Base-by-base conservation (phyloP, 768 basidiomycete species). In the Hericium alpestre region DNA sequence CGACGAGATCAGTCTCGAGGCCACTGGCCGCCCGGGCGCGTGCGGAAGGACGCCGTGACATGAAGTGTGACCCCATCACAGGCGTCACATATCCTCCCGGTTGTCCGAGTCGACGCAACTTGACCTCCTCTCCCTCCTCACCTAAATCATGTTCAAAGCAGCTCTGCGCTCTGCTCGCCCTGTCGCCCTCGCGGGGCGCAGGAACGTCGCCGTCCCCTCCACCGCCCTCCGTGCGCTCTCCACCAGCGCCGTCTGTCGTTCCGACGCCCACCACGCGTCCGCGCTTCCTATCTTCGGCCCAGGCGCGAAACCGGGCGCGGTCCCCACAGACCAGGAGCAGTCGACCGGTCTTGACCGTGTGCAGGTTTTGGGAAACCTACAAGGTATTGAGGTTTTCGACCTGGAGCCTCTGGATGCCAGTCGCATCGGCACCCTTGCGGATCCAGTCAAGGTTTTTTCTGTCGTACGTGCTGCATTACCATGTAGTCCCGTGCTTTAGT, bases 321-420 rank as follows among this genome's bases (percentile, higher is more conserved):
- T 92, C 61, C 85, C 93, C 54, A 88, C 87, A 58, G 90, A 92
- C 72, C 77, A 85, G 61, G 81, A 89, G 61, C 95, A 99, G 73
- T 83, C 94, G 15, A 99, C 95, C 64, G 95, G 95, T 82, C 77
- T 97, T 56, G 94, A 97, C 72, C 91, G 95, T 72, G 83, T 96
- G 67, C 91, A 99, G 73, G 75, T 96, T 51, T 74, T 97, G 54
- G 93, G 88, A 66, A 86, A 92, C 60, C 74, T 93, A 66, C 83
- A 92, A 71, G 94, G 93, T 55, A 73, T 93, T 54, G 85, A 90
- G 47, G 81, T 93, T 53, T 99, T 99, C 74, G 93, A 97, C 70
- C 79, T 86, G 67, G 79, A 82, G 58, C 88, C 93, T 38, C 78
- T 96, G 61, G 86, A 92, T 67, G 74, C 93, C 56, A 86, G 84